phyloP scores from a whole-genome alignment of 805 yeast species.

The Kuraishia borneana region DNA sequence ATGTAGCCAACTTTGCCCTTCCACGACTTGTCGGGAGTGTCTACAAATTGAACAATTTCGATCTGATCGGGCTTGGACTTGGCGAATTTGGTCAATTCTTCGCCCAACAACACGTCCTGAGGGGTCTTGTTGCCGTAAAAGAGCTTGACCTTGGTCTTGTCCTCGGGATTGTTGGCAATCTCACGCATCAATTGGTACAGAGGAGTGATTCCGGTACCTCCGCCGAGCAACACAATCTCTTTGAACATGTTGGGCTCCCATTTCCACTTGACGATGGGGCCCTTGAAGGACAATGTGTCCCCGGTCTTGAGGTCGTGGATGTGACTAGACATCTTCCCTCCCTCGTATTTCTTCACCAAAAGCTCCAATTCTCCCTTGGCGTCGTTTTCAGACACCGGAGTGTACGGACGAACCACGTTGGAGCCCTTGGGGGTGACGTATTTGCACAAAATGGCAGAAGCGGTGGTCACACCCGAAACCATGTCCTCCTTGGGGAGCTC shows the following conservation, averaged over 20 bases:
- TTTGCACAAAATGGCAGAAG: conserved; percentile 76
- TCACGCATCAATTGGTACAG: conserved; percentile 77
- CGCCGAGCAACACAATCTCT: conserved; percentile 77
- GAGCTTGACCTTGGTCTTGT: conserved; percentile 80
- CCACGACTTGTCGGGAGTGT: conserved; percentile 35
- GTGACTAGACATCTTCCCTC: conserved; percentile 81
- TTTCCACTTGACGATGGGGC: conserved; percentile 86
- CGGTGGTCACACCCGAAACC: conserved; percentile 65
- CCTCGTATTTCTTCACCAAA: conserved; percentile 78
- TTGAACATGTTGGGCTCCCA: conserved; percentile 82
- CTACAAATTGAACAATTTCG: conserved; percentile 69
- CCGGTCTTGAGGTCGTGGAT: conserved; percentile 57
- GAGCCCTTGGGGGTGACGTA: conserved; percentile 74
- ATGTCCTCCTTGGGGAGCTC: conserved; percentile 57
- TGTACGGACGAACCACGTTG: conserved; percentile 80
- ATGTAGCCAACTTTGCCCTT: conserved; percentile 52
- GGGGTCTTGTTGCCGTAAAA: conserved; percentile 71
- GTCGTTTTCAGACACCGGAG: conserved; percentile 70
- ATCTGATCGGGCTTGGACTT: conserved; percentile 67
- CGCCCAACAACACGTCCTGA: conserved; percentile 71
- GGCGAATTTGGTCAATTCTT: conserved; percentile 63
- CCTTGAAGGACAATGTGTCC: conserved; percentile 85
- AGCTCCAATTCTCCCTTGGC: conserved; percentile 68
- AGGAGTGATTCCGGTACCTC: conserved; percentile 97
- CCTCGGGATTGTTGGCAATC: conserved; percentile 68